Base-by-base conservation (phyloP, 2,329 filamentous ascomycete genomes). In the Alternaria postmessia region DNA sequence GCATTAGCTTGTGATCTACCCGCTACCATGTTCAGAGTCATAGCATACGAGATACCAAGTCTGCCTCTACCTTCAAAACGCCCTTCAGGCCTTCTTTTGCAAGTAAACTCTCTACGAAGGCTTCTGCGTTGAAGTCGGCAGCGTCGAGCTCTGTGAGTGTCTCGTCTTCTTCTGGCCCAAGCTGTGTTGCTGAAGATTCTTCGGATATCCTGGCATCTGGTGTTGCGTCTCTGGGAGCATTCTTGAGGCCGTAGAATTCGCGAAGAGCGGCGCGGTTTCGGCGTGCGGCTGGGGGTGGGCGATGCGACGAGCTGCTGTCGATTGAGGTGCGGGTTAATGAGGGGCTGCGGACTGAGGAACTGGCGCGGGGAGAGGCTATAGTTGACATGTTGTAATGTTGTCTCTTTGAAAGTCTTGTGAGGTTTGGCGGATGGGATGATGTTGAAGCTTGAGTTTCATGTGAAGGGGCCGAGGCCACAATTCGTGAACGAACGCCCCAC, bases 191-290 rank as follows among this genome's bases (percentile, higher is more conserved):
- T 4, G 74, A 39, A 7, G 74, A 67, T 54, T 74, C 71, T 42
- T 77, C 74, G 38, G 74, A 75, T 34, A 75, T 76, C 52, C 69
- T 73, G 9, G 72, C 51, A 43, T 74, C 57, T 32, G 53, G 16
- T 0, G 46, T 69, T 32, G 64, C 63, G 24, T 69, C 72, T 67
- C 75, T 70, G 46, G 71, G 75, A 3, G 83, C 71, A 20, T 77
- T 77, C 66, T 89, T 90, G 51, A 98, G 86, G 75, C 95, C 95
- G 81, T 98, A 98, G 83, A 97, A 98, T 75, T 97, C 93, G 71
- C 95, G 91, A 20, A 98, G 86, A 7, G 94, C 94, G 57, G 91
- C 88, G 66, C 94, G 91, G 80, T 96, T 96, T 63, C 91, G 85
- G 57, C 87, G 84, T 20, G 65, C 69, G 81, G 82, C 86, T 81